Conservation (phyloP, 2,329 filamentous ascomycete genomes). For the Diaporthe batatas region DNA sequence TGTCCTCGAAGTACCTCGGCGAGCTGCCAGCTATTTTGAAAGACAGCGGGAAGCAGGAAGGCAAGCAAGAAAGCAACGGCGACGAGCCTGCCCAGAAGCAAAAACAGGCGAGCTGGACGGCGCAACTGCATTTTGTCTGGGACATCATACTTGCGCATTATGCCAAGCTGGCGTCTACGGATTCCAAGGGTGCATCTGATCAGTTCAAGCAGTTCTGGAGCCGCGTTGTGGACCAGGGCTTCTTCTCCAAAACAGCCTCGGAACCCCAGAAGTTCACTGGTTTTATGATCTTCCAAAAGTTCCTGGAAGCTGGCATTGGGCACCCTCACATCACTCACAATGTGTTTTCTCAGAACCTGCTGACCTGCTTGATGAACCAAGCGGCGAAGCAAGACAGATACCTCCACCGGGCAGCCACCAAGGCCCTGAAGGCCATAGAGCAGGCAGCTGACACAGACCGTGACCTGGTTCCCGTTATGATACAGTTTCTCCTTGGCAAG, state of each 20-base stretch:
- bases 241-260: constrained; percentile 86
- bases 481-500: constrained; percentile 77
- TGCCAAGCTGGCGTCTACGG: constrained; percentile 50
- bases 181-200: constrained; percentile 54
- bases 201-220: constrained; percentile 86
- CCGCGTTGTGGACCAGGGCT: constrained; percentile 85
- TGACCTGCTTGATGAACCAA: constrained; percentile 86
- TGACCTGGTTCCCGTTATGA: constrained; percentile 69
- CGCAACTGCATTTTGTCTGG: constrained; percentile 91
- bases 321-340: constrained; percentile 63
- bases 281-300: constrained; percentile 86
- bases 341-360: constrained; percentile 86
- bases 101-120: constrained; percentile 81
- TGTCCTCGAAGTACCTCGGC: constrained; percentile 76
- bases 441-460: constrained; percentile 73
- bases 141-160: constrained; percentile 77
- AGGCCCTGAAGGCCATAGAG: constrained; percentile 80
- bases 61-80: constrained; percentile 62
- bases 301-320: constrained; percentile 69
- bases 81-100: constrained; percentile 56
- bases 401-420: constrained; percentile 82
- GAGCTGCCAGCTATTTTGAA: constrained; percentile 83
- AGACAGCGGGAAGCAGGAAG: constrained; percentile 72
- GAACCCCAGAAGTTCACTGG: constrained; percentile 93
- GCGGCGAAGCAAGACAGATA: constrained; percentile 82